These are phyloP conservation scores for Plasmodium reichenowi DNA, from an alignment of 169 alveolate genomes.

Conservation along the genomic window DNA sequence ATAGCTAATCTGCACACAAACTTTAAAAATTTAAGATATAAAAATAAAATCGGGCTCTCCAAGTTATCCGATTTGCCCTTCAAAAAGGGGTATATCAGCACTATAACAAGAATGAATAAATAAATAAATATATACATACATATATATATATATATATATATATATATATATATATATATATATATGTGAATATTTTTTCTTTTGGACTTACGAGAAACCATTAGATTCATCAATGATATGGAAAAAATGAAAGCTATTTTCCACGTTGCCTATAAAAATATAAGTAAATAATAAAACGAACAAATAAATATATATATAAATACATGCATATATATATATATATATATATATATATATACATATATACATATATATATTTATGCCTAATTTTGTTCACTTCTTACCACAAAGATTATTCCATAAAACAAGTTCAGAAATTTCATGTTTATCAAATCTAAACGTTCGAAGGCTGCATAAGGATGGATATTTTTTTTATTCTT, in stretches of 20 bases:
- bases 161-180: neutral
- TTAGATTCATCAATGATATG: neutral
- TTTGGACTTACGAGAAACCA: neutral
- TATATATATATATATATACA: neutral
- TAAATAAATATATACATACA: neutral
- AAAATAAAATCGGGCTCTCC: conserved; percentile 11
- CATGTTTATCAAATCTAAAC: conserved; percentile 41
- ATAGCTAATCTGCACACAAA: conserved; percentile 26
- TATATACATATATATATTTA: neutral
- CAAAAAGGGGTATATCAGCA: neutral
- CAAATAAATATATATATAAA: neutral
- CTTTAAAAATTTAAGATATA: conserved; percentile 44
- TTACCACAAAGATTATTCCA: conserved; percentile 47
- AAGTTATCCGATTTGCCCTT: conserved; percentile 4
- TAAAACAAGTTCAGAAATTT: conserved; percentile 11
- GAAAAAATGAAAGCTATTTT: neutral
- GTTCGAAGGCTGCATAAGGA: conserved; percentile 50
- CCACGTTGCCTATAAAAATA: conserved; percentile 42
- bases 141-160: neutral
- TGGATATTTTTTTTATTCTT: conserved; percentile 32
- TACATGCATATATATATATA: neutral
- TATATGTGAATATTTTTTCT: neutral
- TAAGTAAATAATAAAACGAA: neutral
- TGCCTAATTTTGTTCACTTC: neutral
- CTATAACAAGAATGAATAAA: neutral